phyloP scores from a whole-genome alignment of 805 yeast genomes.

The Kuraishia molischiana region DNA sequence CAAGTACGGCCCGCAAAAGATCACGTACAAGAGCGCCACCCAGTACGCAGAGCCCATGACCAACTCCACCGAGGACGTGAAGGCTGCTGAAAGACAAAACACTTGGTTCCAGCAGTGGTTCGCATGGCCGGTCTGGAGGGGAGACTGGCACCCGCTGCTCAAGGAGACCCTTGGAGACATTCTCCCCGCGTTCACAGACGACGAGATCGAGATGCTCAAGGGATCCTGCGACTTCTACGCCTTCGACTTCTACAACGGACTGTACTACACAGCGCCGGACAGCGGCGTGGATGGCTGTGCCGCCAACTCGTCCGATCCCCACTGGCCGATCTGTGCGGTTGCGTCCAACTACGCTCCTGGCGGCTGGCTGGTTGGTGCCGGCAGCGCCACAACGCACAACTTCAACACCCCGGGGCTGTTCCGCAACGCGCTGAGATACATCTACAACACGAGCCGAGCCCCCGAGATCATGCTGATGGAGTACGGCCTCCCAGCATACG shows the following conservation, averaged over 20 bases:
- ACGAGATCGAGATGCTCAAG: conserved; percentile 14
- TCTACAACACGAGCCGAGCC: conserved; percentile 14
- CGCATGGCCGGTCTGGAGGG: conserved; percentile 21
- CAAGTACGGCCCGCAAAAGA: conserved; percentile 15
- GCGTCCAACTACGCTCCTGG: conserved; percentile 8
- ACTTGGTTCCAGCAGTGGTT: conserved; percentile 18
- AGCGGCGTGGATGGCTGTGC: conserved; percentile 18
- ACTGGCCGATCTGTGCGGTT: conserved; percentile 19
- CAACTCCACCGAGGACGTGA: conserved; percentile 11
- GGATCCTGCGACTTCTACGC: conserved; percentile 22
- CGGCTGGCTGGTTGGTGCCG: conserved; percentile 14
- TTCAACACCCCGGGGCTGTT: conserved; percentile 16
- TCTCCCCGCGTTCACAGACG: conserved; percentile 14
- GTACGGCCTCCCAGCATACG: conserved; percentile 23
- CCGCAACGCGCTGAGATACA: conserved; percentile 18
- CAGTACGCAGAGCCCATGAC: conserved; percentile 18
- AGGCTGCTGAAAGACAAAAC: conserved; percentile 18
- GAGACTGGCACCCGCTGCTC: conserved; percentile 19
- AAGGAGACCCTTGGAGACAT: conserved; percentile 11
- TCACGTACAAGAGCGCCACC: conserved; percentile 19
- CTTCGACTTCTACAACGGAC: conserved; percentile 19
- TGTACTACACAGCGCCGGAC: conserved; percentile 11
- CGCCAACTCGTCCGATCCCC: conserved; percentile 10
- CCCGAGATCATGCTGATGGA: conserved; percentile 20
- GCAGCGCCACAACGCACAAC: conserved; percentile 14